Evolutionary conservation across 495 filamentous ascomycete species (phyloP).

Genomic region (Penicillium goetzii): DNA sequence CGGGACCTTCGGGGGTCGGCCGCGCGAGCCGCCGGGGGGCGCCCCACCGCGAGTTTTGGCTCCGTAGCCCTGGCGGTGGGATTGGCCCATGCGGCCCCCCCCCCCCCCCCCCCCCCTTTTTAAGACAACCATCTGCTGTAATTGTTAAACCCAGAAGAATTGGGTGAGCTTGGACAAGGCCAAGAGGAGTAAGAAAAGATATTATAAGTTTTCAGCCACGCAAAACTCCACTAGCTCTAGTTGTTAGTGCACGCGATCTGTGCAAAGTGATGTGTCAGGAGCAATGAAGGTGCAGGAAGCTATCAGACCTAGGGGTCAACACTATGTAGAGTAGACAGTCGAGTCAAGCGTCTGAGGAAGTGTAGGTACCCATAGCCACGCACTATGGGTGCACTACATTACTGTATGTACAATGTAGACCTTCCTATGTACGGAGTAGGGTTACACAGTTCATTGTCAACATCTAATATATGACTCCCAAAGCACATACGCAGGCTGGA

Average conservation of each 20-base stretch:
- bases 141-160: background rate
- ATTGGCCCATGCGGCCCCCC: no score
- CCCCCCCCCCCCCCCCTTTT: background rate
- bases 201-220: background rate
- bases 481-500: background rate
- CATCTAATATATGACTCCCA: background rate
- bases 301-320: conserved; percentile 22
- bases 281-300: conserved; percentile 13
- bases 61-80: no score
- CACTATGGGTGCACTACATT: background rate
- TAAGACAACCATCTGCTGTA: background rate
- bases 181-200: background rate
- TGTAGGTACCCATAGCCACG: conserved; percentile 11
- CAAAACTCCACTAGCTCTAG: background rate
- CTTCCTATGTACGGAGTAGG: no score
- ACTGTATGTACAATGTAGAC: no score
- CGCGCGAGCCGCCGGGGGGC: no score
- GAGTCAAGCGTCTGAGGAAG: conserved; percentile 24
- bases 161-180: background rate
- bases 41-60: no score
- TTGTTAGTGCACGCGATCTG: background rate
- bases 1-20: no score
- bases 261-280: background rate
- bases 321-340: conserved; percentile 9
- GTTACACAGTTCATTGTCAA: conserved; percentile 1